phyloP scores from a whole-genome alignment of 2,329 filamentous ascomycete genomes.

The Polytolypa hystricis region DNA sequence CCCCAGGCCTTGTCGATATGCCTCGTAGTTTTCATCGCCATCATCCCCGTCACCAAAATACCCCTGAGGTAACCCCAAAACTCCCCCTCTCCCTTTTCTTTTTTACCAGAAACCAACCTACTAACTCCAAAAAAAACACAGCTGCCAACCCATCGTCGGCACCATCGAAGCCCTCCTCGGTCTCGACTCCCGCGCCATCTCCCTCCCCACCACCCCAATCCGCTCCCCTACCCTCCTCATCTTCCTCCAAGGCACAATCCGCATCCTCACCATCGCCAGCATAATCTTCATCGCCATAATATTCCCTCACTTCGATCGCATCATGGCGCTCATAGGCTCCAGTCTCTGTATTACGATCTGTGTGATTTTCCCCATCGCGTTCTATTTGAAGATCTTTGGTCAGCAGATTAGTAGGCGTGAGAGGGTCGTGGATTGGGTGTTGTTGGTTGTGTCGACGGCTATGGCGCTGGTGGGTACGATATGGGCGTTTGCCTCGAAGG shows the following conservation, averaged over 20 bases:
- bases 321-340: conserved; percentile 84
- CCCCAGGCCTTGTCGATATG: conserved; percentile 62
- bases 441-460: conserved; percentile 58
- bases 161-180: conserved; percentile 74
- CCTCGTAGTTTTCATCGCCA: conserved; percentile 76
- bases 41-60: conserved; percentile 94
- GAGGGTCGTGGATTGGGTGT: conserved; percentile 52
- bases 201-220: conserved; percentile 35
- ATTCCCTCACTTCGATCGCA: conserved; percentile 72
- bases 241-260: conserved; percentile 44
- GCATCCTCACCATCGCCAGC: conserved; percentile 54
- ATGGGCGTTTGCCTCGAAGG: conserved; percentile 79
- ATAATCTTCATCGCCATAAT: conserved; percentile 66
- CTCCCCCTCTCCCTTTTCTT: not conserved
- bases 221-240: conserved; percentile 55
- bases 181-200: conserved; percentile 42
- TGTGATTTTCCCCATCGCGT: conserved; percentile 76
- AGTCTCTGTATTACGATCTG: conserved; percentile 90
- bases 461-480: conserved; percentile 69
- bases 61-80: conserved; percentile 54
- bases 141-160: conserved; percentile 71
- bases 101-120: conserved; percentile 3
- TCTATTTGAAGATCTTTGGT: conserved; percentile 83
- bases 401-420: conserved; percentile 56
- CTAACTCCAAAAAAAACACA: conserved; percentile 22